Evolutionary conservation across 352 stramenopile species (phyloP).

Genomic region (Plasmopara viticola): DNA sequence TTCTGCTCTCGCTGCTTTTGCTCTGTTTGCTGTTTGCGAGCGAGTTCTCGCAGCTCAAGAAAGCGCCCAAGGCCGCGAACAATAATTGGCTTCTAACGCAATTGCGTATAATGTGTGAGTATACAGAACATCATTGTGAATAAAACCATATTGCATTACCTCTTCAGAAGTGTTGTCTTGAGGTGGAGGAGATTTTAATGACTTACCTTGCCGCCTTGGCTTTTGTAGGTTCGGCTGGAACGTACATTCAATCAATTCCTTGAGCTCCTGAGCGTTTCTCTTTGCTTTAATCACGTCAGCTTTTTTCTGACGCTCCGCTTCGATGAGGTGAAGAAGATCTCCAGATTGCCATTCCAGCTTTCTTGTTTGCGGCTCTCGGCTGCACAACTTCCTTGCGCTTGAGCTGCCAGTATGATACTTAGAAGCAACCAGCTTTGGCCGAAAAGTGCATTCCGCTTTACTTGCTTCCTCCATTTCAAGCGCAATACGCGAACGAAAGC

Average conservation of each 20-base stretch:
- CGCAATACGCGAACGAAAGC: conserved; percentile 60
- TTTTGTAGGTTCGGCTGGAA: conserved; percentile 64
- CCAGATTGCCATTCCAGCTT: conserved; percentile 49
- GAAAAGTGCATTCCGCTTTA: conserved; percentile 68
- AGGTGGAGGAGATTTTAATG: conserved; percentile 17
- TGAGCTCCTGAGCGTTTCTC: conserved; percentile 46
- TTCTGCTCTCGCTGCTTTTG: conserved; percentile 56
- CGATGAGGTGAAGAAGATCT: conserved; percentile 63
- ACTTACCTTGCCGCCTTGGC: conserved; percentile 8
- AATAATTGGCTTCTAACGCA: conserved; percentile 44
- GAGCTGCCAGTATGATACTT: conserved; percentile 17
- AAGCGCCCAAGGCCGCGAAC: conserved; percentile 74
- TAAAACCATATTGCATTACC: conserved; percentile 7
- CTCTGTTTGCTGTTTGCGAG: conserved; percentile 60
- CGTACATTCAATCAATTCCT: conserved; percentile 75
- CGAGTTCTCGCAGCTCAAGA: conserved; percentile 64
- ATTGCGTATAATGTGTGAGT: not conserved
- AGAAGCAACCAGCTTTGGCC: conserved; percentile 34
- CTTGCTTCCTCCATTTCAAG: conserved; percentile 61
- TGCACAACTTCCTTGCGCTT: conserved; percentile 44
- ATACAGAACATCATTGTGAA: not conserved
- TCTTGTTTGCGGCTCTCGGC: conserved; percentile 16
- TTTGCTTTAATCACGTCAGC: conserved; percentile 54
- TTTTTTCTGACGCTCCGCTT: conserved; percentile 48
- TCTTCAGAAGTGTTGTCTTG: conserved; percentile 5